Evolutionary conservation across 1,284 basidiomycete species (phyloP).

Genomic region (Trametes versicolor): DNA sequence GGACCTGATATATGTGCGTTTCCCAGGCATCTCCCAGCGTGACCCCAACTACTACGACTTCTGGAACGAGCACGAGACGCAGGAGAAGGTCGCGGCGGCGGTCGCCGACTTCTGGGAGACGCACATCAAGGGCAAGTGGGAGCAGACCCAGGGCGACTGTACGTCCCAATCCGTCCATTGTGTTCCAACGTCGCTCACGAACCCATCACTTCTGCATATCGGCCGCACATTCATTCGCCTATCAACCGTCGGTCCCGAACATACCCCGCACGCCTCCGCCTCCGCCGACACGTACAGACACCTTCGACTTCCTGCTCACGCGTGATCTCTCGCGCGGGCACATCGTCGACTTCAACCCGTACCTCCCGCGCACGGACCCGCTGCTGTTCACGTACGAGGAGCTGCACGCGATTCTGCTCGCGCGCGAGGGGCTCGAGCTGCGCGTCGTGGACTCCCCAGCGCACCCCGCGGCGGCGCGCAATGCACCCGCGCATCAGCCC

Average conservation of each 20-base stretch:
- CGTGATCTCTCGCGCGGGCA: slow-evolving; percentile 80
- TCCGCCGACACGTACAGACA: slow-evolving; percentile 70
- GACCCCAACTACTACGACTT: slow-evolving; percentile 93
- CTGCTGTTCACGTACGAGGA: slow-evolving; percentile 89
- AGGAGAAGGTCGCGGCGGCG: slow-evolving; percentile 61
- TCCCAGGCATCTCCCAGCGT: slow-evolving; percentile 86
- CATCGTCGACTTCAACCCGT: slow-evolving; percentile 93
- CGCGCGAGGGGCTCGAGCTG: slow-evolving; percentile 55
- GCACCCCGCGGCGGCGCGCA: slow-evolving; percentile 73
- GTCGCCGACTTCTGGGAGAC: slow-evolving; percentile 75
- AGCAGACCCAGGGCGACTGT: slow-evolving; percentile 71
- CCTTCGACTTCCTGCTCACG: slow-evolving; percentile 89
- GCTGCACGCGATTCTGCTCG: slow-evolving; percentile 57
- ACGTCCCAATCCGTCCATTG: slow-evolving; percentile 41
- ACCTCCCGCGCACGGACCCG: slow-evolving; percentile 85
- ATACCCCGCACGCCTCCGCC: background rate
- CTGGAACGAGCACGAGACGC: slow-evolving; percentile 71
- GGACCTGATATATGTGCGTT: background rate
- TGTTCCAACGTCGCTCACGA: background rate
- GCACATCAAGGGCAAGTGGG: slow-evolving; percentile 71
- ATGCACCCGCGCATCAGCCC: slow-evolving; percentile 80
- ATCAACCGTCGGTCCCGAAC: background rate
- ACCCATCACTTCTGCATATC: no score
- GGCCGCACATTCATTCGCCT: no score
- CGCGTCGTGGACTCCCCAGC: slow-evolving; percentile 77